These are phyloP conservation scores for Vachellia pachyceras DNA, from an alignment of 306 rosid genomes.

Conservation along the genomic window DNA sequence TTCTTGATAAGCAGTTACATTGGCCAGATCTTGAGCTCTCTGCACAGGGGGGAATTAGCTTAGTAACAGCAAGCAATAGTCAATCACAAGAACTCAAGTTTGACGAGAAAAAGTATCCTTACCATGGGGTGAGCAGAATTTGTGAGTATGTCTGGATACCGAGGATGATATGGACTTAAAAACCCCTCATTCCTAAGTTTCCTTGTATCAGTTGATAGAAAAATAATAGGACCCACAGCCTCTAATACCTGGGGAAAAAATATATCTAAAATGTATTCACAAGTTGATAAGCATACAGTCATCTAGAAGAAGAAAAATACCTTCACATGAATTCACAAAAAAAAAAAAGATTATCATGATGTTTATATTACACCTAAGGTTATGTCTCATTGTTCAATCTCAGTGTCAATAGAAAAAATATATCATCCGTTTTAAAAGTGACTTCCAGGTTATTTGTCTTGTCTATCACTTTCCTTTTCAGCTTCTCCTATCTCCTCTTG, in stretches of 20 bases:
- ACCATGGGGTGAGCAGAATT: conserved; percentile 99
- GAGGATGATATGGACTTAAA: conserved; percentile 98
- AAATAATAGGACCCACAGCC: conserved; percentile 96
- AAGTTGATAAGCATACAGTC: conserved; percentile 30
- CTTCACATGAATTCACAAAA: neutral
- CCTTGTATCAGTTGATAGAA: conserved; percentile 94
- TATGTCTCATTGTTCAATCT: neutral
- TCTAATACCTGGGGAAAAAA: conserved; percentile 77
- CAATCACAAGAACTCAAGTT: conserved; percentile 35
- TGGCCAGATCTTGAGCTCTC: conserved; percentile 99
- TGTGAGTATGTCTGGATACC: conserved; percentile 98
- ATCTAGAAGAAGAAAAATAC: conserved; percentile 32
- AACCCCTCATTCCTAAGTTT: conserved; percentile 98
- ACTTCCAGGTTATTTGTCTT: conserved; percentile 8
- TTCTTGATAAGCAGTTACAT: conserved; percentile 95
- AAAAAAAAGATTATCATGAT: neutral
- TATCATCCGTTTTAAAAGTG: neutral
- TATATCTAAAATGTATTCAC: conserved; percentile 29
- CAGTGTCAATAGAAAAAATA: neutral
- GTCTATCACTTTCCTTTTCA: conserved; percentile 9
- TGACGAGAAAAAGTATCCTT: conserved; percentile 31
- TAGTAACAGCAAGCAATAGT: conserved; percentile 32
- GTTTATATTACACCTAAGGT: neutral
- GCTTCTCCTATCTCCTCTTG: neutral
- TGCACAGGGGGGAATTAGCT: conserved; percentile 46